Percentiles rank a stretch among this genome's conserved stretches.
These are phyloP conservation scores for Cytospora piceicola DNA, from an alignment of 2,329 filamentous ascomycete species.

Conservation along the genomic window DNA sequence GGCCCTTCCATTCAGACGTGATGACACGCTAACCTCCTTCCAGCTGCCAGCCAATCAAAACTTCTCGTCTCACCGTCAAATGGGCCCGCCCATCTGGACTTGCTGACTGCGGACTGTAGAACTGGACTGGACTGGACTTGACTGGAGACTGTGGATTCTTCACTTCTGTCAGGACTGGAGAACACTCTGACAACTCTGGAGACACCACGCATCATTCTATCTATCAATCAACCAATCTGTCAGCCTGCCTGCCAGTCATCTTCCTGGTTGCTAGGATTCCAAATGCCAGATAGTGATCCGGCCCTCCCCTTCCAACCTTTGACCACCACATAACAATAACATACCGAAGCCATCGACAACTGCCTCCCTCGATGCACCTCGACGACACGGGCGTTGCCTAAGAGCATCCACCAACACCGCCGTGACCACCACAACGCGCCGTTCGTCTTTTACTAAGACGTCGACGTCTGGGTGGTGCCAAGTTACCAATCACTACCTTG, in stretches of 20 bases:
- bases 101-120: no score
- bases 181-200: slow-evolving; percentile 5
- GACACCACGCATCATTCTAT: not conserved
- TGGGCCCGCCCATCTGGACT: not conserved
- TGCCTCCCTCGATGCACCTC: slow-evolving; percentile 2
- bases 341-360: not conserved
- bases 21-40: slow-evolving; percentile 12
- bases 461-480: not conserved
- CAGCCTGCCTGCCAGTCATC: no score
- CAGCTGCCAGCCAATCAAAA: slow-evolving; percentile 7
- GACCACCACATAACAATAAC: not conserved
- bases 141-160: not conserved
- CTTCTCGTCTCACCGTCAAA: not conserved
- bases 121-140: not conserved
- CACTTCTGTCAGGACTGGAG: not conserved
- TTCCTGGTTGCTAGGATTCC: no score
- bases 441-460: not conserved
- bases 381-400: slow-evolving; percentile 4
- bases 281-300: slow-evolving; percentile 1
- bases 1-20: not conserved
- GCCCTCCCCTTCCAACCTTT: not conserved
- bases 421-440: not conserved
- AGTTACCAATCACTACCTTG: not conserved
- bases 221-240: no score
- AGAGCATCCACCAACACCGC: slow-evolving; percentile 1